Evolutionary conservation across 2,329 filamentous ascomycete genomes (phyloP).

Genomic region (Calonectria montana): DNA sequence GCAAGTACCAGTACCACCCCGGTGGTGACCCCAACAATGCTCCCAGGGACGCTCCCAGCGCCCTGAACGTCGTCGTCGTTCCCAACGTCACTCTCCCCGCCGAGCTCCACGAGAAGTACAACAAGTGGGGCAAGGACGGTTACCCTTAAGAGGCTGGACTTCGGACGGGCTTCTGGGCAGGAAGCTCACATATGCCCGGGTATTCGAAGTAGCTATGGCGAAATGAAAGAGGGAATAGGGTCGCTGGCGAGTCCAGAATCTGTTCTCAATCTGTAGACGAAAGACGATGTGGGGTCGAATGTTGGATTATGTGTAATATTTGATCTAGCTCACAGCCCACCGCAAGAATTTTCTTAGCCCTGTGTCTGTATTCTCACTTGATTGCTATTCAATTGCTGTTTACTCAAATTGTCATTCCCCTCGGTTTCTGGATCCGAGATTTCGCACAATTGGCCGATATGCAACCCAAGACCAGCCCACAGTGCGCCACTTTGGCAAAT

Average conservation of each 20-base stretch:
- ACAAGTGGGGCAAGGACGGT: conserved; percentile 99
- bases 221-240: conserved; percentile 23
- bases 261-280: conserved; percentile 37
- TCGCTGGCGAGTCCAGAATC: conserved; percentile 24
- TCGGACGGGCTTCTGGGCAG: conserved; percentile 11
- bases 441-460: conserved; percentile 11
- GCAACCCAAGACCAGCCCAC: background rate
- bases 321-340: conserved; percentile 39
- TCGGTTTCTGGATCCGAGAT: background rate
- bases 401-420: background rate
- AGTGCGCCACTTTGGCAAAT: background rate
- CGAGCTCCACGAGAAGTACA: conserved; percentile 95
- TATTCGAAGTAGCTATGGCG: conserved; percentile 22
- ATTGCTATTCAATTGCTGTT: conserved; percentile 15
- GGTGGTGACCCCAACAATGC: conserved; percentile 81
- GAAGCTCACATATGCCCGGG: conserved; percentile 22
- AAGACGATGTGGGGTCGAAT: conserved; percentile 35
- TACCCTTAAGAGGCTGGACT: conserved; percentile 65
- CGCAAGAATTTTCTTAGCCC: conserved; percentile 34
- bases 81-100: conserved; percentile 93
- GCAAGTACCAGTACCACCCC: conserved; percentile 85
- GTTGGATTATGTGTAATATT: conserved; percentile 33
- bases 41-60: conserved; percentile 92
- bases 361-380: conserved; percentile 37
- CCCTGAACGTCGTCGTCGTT: conserved; percentile 93